Evolutionary conservation across 176 grass and related monocot genomes (phyloP).

Genomic region (Aegilops longissima): DNA sequence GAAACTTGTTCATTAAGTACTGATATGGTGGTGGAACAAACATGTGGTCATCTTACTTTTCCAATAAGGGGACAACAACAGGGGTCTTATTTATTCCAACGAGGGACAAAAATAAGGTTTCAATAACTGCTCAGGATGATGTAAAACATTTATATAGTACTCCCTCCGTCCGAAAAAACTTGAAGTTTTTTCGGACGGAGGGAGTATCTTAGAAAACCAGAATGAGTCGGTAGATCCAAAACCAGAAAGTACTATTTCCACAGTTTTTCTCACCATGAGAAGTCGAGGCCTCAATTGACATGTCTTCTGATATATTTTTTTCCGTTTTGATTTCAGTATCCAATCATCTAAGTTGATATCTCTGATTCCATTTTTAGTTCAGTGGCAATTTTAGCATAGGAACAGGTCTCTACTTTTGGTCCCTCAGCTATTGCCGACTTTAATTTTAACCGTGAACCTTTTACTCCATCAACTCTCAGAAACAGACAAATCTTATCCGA

Average conservation of each 20-base stretch:
- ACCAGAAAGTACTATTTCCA: not conserved
- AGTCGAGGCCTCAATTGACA: not conserved
- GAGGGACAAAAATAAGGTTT: not conserved
- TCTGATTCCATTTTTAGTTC: not conserved
- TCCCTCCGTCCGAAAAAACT: no score
- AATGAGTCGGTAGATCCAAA: not conserved
- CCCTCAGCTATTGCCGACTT: not conserved
- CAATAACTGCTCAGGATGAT: conserved; percentile 1
- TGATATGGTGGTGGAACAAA: conserved; percentile 2
- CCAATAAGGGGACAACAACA: not conserved
- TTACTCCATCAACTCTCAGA: not conserved
- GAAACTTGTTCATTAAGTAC: not conserved
- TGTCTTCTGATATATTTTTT: not conserved
- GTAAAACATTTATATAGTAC: not conserved
- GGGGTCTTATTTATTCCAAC: not conserved
- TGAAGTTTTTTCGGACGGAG: no score
- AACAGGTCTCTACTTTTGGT: not conserved
- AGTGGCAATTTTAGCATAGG: conserved; percentile 3
- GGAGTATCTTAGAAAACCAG: conserved; percentile 6
- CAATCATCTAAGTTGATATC: conserved; percentile 27
- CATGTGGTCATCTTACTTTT: not conserved
- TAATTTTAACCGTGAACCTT: not conserved
- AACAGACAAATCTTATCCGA: no score
- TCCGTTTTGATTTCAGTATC: not conserved
- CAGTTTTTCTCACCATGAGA: conserved; percentile 12